Evolutionary conservation across 225 moss, liverwort and hornwort species (phyloP), one percentile per base, ranked within the genome.

Genomic region (Bryoerythrophyllum caledonicum): DNA sequence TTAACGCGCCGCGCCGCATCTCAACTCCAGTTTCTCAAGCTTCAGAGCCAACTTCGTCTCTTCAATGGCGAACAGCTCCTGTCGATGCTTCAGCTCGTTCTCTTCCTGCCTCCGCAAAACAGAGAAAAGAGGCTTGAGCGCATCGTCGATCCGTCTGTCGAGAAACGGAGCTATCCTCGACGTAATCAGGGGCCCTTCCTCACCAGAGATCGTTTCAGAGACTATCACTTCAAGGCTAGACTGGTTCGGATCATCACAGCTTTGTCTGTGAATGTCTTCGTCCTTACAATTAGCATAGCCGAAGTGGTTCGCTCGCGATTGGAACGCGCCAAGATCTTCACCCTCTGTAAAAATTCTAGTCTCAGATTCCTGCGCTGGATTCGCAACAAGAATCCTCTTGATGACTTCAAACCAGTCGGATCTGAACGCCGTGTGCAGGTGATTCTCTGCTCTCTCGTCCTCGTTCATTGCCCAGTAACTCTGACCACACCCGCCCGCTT

Each of bases 1-100:
- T 34, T 30, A 30, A 30, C 4, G 30, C 30, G 30, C 30, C 24
- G 27, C 24, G 26, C 11, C 4, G 10, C 4, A 12, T 2, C 5
- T 10, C n/a, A 21, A 4, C 10, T 58, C 2, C 14, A 14, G 12
- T 25, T 4, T 27, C 46, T 46, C 46, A 15, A 1, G 46, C 4
- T 26, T 58, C 58, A 58, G 6, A 24, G n/a, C 30, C 21, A 63
- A 3, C 43, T 68, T 78, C 3, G 63, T 10, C 19, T 46, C 12
- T 46, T 78, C 57, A 21, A 78, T 8, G 41, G 78, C 64, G 12
- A 71, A 11, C 71, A 78, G 40, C 44, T n/a, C 34, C 54, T 40
- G 17, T 2, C 43, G 71, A 71, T 71, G 71, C 44, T 56, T 71
- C 43, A 54, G 41, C 41, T 77, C 44, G 23, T 43, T 21, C 30